Evolutionary conservation across 768 basidiomycete species (phyloP).

Genomic region (Tephrocybe sp.): DNA sequence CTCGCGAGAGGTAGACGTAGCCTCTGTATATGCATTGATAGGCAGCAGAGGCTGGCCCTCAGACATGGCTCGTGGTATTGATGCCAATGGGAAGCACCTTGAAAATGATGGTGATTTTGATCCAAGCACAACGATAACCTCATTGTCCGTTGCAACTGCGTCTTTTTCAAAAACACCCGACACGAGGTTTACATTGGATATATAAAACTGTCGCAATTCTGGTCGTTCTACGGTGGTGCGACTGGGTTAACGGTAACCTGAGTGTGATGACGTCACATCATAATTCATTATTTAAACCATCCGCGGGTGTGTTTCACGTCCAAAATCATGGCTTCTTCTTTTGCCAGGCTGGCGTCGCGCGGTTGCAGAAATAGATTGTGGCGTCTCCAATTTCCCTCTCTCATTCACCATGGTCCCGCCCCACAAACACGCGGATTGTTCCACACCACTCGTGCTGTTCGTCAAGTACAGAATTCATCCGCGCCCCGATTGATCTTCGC

Average conservation of each 20-base stretch:
- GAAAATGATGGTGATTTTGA: too few relatives aligned
- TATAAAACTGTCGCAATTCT: background rate
- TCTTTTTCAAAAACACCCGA: too few relatives aligned
- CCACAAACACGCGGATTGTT: too few relatives aligned
- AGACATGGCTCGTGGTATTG: constrained; percentile 28
- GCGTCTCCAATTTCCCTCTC: constrained; percentile 1
- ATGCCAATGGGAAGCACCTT: too few relatives aligned
- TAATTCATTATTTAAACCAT: too few relatives aligned
- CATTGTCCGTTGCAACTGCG: too few relatives aligned
- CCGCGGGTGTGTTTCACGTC: too few relatives aligned
- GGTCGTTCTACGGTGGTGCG: too few relatives aligned
- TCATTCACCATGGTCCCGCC: constrained; percentile 3
- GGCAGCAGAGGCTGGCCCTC: constrained; percentile 50
- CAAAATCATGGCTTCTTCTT: constrained; percentile 5
- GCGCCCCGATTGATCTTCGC: constrained; percentile 23
- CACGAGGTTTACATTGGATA: too few relatives aligned
- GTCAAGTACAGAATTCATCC: constrained; percentile 8
- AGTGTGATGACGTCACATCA: too few relatives aligned
- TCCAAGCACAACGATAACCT: too few relatives aligned
- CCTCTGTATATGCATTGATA: constrained; percentile 1
- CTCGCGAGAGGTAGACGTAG: constrained; percentile 24
- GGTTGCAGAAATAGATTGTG: constrained; percentile 1
- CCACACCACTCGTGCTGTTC: background rate
- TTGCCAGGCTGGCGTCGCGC: constrained; percentile 5
- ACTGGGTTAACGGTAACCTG: too few relatives aligned